Conservation (phyloP, 2,329 filamentous ascomycete genomes). For the Penicillium palitans region DNA sequence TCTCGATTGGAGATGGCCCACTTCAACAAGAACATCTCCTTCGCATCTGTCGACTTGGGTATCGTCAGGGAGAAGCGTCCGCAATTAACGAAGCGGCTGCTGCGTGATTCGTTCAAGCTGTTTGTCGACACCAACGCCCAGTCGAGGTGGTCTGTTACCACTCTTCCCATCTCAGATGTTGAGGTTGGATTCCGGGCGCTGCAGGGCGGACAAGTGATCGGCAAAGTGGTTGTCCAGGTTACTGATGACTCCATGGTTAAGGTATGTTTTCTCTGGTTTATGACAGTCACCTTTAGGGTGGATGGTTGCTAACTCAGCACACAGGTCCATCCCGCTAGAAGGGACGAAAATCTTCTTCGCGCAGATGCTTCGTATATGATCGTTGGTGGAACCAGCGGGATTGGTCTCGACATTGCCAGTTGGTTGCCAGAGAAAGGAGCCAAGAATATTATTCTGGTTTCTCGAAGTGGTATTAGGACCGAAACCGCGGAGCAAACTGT, state of each 20-base stretch:
- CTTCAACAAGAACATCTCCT: constrained; percentile 48
- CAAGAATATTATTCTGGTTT: constrained; percentile 55
- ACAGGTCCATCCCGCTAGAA: constrained; percentile 24
- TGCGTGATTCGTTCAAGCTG: constrained; percentile 26
- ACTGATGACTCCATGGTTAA: constrained; percentile 26
- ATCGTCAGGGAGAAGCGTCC: constrained; percentile 27
- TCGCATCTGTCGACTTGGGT: constrained; percentile 46
- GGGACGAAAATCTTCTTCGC: constrained; percentile 20
- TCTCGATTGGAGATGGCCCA: constrained; percentile 48
- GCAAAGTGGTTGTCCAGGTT: constrained; percentile 26
- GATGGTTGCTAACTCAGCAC: neutral
- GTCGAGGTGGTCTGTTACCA: constrained; percentile 21
- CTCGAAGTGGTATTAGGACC: constrained; percentile 43
- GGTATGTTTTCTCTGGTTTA: constrained; percentile 9
- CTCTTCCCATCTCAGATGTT: constrained; percentile 24
- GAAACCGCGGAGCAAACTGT: constrained; percentile 19
- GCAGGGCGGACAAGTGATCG: constrained; percentile 27
- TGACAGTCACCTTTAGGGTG: rapidly evolving
- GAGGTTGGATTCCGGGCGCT: constrained; percentile 28
- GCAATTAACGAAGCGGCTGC: constrained; percentile 23
- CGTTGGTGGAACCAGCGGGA: constrained; percentile 59
- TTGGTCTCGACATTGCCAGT: constrained; percentile 56
- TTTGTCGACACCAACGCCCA: constrained; percentile 16
- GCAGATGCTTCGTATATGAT: constrained; percentile 54
- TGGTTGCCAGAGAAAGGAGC: constrained; percentile 54